Evolutionary conservation across 768 basidiomycete species (phyloP).

Genomic region (Russula dissimulans): DNA sequence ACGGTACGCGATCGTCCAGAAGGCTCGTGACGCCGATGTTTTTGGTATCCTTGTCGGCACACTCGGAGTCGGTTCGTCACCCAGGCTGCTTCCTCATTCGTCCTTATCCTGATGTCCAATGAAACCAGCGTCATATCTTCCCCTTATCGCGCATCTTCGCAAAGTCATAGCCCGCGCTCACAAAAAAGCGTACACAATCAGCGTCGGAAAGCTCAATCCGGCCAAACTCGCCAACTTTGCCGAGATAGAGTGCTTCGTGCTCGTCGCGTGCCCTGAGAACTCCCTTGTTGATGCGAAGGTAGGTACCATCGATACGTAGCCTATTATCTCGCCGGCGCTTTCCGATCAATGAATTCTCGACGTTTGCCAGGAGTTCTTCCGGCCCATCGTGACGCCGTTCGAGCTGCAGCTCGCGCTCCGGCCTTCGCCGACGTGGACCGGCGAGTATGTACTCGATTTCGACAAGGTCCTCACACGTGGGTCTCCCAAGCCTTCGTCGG

Average conservation of each 20-base stretch:
- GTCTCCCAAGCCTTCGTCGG: constrained; percentile 17
- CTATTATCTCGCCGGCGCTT: not conserved
- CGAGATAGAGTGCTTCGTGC: constrained; percentile 92
- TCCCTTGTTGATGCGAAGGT: constrained; percentile 70
- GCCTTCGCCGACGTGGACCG: constrained; percentile 62
- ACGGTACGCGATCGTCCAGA: constrained; percentile 78
- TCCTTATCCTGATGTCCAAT: not conserved
- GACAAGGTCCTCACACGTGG: constrained; percentile 41
- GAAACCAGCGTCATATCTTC: constrained; percentile 66
- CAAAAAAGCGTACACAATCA: constrained; percentile 92
- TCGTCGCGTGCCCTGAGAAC: constrained; percentile 93
- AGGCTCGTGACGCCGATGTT: constrained; percentile 85
- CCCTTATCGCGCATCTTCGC: constrained; percentile 52
- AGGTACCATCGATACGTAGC: constrained; percentile 27
- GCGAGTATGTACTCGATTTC: constrained; percentile 73
- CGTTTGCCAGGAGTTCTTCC: constrained; percentile 62
- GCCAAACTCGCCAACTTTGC: constrained; percentile 93
- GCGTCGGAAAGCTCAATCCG: constrained; percentile 91
- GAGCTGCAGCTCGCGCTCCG: constrained; percentile 79
- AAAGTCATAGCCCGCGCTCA: constrained; percentile 48
- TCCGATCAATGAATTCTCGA: not conserved
- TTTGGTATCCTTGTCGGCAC: constrained; percentile 95
- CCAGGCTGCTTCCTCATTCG: not conserved
- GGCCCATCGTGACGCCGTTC: constrained; percentile 90
- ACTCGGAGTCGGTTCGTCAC: constrained; percentile 66